Evolutionary conservation across 2,329 filamentous ascomycete genomes (phyloP), one percentile per base, ranked within the genome.

Genomic region (Fusarium poae): DNA sequence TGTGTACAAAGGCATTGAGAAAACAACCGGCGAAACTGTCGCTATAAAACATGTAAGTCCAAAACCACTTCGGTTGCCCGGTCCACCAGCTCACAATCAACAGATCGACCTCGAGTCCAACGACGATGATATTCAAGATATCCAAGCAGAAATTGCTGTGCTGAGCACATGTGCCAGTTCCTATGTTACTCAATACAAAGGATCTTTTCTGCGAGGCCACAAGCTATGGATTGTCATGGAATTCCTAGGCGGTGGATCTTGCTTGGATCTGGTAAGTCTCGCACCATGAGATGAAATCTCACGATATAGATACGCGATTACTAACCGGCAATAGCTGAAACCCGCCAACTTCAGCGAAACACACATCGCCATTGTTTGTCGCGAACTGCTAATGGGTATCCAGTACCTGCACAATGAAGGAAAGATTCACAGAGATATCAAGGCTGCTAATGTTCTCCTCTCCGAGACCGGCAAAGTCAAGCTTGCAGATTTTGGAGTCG

Each of bases 141-240:
- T 99, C 61, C 95, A 99, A 75, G 94, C 97, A 77, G 96, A 99
- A 78, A 98, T 99, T 72, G 92, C 93, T 4, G 92, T 99, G 34
- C 85, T 99, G 65, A 96, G 94, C 80, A 97, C 96, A 54, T 99
- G 96, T 83, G 92, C 92, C 72, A 97, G 94, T 78, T 91, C 92
- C 48, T 97, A 92, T 79, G 94, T 99, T 72, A 98, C 96, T 18
- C 92, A 97, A 78, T 99, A 99, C 85, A 97, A 94, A 79, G 92
- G 93, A 23, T 97, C 94, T 77, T 99, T 98, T 79, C 87, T 98
- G n/a, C 89, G 93, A 72, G 96, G 96, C 27, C 92, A 94, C 78
- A 99, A 98, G 82, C 83, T 99, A 84, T 99, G 96, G 96, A 99
- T 99, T 77, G 93, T 98, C 61, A 99, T 99, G 96, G 96, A 99